Base-by-base conservation (phyloP, 2,329 filamentous ascomycete species). In the Leptoxyphium fumago region DNA sequence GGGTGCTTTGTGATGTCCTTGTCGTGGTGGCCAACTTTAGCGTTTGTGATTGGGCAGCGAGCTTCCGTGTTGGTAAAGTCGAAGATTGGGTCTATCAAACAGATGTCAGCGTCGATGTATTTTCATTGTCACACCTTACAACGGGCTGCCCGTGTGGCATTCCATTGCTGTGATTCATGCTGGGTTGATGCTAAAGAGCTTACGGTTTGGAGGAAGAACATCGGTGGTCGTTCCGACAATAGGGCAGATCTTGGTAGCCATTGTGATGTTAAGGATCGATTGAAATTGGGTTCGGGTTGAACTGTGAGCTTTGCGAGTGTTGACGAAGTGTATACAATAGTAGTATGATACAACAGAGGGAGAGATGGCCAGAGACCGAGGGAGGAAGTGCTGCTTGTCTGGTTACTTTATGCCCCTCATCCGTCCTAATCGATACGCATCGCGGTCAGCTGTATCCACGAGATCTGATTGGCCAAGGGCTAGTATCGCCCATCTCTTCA, bases 11-110 rank as follows among this genome's bases (percentile, higher is more conserved):
- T 60, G 48, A 60, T 57, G 32, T 64, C 58, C 54, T 61, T 61
- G 53, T 64, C 61, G 56, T 69, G 66, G 55, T 69, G 65, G 45
- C 61, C 59, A 43, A 65, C 65, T 38, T 59, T 67, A 39, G 66
- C 66, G 50, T 66, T 66, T 44, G 66, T 65, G 6, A 68, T 55
- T 0, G 66, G 66, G 58, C 66, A 69, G 50, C 63, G 56, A 28
- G 65, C 64, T 39, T 65, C 65, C 29, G 64, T 60, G 46, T 64
- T 57, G 43, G 51, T 45, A 34, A 61, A 50, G 51, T 65, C 60
- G 48, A 65, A 54, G 41, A 10, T 28, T 18, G 38, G 38, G 38
- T 40, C 32, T 36, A 15, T 13, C 11, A 36, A 26, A 26, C 21
- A 26, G 3, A 26, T 26, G 21, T 26, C 21, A 26, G 21, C 21